Evolutionary conservation across 352 stramenopile genomes (phyloP), one percentile per base, ranked within the genome.

Genomic region (Phytophthora capsici): DNA sequence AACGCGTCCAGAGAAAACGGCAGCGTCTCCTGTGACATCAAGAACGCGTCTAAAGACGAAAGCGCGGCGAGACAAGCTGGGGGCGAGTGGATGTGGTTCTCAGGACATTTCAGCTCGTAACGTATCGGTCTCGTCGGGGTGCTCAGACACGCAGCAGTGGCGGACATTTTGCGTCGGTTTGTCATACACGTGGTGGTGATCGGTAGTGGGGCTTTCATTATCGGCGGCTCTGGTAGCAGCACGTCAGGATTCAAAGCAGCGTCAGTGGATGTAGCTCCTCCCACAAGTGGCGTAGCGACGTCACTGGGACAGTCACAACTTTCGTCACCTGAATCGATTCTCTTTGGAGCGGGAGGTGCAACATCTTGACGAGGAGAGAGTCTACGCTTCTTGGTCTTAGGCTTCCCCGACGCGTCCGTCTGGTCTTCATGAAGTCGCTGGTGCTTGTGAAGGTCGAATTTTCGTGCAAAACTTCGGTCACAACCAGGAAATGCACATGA

Each of bases 381-480:
- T 20, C 71, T 77, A 43, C 68, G 71, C 40, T 78, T 80, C 56
- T 83, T 80, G 41, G 59, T 66, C 47, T 60, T 73, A 19, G 16
- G 5, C 41, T 61, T 76, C 16, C 54, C 46, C 14, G 41, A 57
- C 7, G 20, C 52, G 16, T 63, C 41, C 2, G 46, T n/a, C 32
- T 69, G 51, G 32, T 74, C 56, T 22, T 84, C 70, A 38, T 90
- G 81, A 49, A 86, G 71, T 20, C 69, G 67, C 67, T 84, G 74
- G 65, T 93, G 85, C 69, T 93, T 93, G 51, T 88, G 78, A 9
- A 92, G 70, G 47, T 93, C 85, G 32, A 89, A 89, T 34, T 80
- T 82, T 14, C 82, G 69, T 4, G 82, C 77, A 40, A 88, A 90
- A 28, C 66, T 73, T 34, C 75, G 68, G 2, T 67, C 73, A 45